Base-by-base conservation (phyloP, 805 yeast species). In the Lachancea thermotolerans region DNA sequence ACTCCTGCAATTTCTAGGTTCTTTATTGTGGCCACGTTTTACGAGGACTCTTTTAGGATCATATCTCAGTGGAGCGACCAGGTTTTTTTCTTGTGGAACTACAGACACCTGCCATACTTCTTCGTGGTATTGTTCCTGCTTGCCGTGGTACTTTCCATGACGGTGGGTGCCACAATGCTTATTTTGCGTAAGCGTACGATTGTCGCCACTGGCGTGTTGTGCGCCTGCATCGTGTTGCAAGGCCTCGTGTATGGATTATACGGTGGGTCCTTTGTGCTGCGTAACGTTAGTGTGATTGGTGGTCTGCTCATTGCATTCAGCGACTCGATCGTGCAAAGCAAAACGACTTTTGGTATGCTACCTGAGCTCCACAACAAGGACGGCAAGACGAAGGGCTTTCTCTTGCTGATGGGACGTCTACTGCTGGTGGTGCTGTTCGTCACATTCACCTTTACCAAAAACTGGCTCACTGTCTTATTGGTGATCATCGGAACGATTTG, bases 21-120 rank as follows among this genome's bases (percentile, higher is more conserved):
- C 49, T 77, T 90, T 53, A 90, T 91, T 50, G 96, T 91, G 45
- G 95, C 95, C 40, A 93, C 98, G 0, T 91, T 90, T 62, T 78
- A 80, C 53, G 98, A 91, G 67, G 98, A 93, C 60, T 77, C 95
- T 2, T 62, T 82, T 43, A 77, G 99, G 65, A 86, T 91, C 57
- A 55, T 81, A 43, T 69, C 88, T 5, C 97, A 90, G 69, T 91
- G 97, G 97, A 66, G 75, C 31, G 95, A 87, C 58, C 99, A 91
- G 67, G 86, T 87, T 18, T 84, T 79, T 64, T 91, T 85, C 65
- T 72, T 93, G 55, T 76, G 85, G 70, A 79, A 79, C 54, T 85
- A 80, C 71, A 80, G 95, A 62, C 86, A 82, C 55, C 70, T 82
- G 49, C 95, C 95, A 65, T 75, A 78, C 54, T 78, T 83, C 74